Conservation (phyloP, 2,329 filamentous ascomycete genomes). For the Eutypella sp. region DNA sequence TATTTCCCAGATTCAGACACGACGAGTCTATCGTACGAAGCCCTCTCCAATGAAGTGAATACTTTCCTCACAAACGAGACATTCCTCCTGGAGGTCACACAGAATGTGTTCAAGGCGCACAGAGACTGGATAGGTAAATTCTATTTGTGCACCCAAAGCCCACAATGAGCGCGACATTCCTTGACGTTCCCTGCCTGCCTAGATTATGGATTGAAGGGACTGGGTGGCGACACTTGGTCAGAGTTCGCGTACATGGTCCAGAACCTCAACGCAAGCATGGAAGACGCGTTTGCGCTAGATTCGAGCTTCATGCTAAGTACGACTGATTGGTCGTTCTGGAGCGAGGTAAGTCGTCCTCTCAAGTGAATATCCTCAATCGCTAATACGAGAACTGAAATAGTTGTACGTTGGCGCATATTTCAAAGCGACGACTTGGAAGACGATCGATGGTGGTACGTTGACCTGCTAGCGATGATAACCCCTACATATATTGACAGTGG, state of each 20-base stretch:
- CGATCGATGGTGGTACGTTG: conserved; percentile 49
- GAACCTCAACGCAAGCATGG: conserved; percentile 47
- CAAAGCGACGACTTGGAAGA: conserved; percentile 53
- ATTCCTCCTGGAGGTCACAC: conserved; percentile 32
- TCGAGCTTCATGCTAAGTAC: too few species aligned
- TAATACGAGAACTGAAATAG: too few species aligned
- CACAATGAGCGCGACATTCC: conserved; percentile 6
- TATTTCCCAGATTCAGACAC: conserved; percentile 31
- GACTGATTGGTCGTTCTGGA: conserved; percentile 42
- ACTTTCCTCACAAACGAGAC: conserved; percentile 30
- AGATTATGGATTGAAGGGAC: conserved; percentile 31
- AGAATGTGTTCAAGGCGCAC: conserved; percentile 41
- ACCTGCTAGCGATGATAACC: background rate
- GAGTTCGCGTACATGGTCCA: conserved; percentile 60
- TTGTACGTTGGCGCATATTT: conserved; percentile 58
- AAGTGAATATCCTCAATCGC: conserved; percentile 3
- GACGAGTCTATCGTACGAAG: conserved; percentile 28
- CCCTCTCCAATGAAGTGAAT: conserved; percentile 32
- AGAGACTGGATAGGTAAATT: conserved; percentile 29
- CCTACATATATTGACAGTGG: background rate
- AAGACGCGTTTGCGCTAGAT: conserved; percentile 51
- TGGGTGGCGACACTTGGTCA: conserved; percentile 58
- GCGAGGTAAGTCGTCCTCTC: conserved; percentile 27
- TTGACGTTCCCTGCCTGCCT: background rate
- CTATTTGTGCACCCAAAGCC: background rate